A percentile compares a stretch with the other conserved stretches of the same genome.
Conservation (phyloP, 2,329 filamentous ascomycete species). For the Phaeosphaeriaceae sp. region DNA sequence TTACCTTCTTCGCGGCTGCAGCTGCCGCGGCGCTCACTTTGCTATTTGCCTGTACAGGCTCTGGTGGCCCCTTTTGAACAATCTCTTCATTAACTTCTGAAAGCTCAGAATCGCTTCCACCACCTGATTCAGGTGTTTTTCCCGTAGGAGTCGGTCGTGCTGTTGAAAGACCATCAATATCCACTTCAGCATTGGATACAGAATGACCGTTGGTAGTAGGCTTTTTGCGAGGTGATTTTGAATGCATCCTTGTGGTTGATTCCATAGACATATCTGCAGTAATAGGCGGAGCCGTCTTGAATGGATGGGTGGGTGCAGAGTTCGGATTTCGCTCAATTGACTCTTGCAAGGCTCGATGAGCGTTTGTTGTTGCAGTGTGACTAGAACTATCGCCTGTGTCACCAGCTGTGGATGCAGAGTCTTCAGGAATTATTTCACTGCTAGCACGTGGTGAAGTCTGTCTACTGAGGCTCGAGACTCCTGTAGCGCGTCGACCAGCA, state of each 20-base stretch:
- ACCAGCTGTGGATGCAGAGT: constrained; percentile 28
- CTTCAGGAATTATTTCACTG: constrained; percentile 33
- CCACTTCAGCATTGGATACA: constrained; percentile 23
- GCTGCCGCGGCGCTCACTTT: constrained; percentile 24
- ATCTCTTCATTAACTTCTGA: constrained; percentile 49
- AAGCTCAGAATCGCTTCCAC: constrained; percentile 43
- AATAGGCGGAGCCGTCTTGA: constrained; percentile 38
- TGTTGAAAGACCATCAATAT: constrained; percentile 33
- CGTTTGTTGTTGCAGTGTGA: constrained; percentile 21
- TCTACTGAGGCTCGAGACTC: constrained; percentile 40
- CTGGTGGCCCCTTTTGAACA: constrained; percentile 42
- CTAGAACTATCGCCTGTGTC: constrained; percentile 22
- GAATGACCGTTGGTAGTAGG: constrained; percentile 26
- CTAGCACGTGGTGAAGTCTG: constrained; percentile 31
- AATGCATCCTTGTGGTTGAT: constrained; percentile 32
- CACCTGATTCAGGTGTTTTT: constrained; percentile 36
- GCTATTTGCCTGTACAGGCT: constrained; percentile 34
- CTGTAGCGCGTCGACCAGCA: constrained; percentile 23
- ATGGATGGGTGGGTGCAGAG: constrained; percentile 28
- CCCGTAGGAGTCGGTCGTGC: constrained; percentile 33
- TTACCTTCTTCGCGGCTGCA: constrained; percentile 34
- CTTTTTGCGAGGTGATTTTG: constrained; percentile 43
- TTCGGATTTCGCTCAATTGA: constrained; percentile 17
- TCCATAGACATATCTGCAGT: constrained; percentile 31
- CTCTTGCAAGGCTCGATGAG: constrained; percentile 24